phyloP scores from a whole-genome alignment of 163 green algal species.

The Scenedesmus sp. region DNA sequence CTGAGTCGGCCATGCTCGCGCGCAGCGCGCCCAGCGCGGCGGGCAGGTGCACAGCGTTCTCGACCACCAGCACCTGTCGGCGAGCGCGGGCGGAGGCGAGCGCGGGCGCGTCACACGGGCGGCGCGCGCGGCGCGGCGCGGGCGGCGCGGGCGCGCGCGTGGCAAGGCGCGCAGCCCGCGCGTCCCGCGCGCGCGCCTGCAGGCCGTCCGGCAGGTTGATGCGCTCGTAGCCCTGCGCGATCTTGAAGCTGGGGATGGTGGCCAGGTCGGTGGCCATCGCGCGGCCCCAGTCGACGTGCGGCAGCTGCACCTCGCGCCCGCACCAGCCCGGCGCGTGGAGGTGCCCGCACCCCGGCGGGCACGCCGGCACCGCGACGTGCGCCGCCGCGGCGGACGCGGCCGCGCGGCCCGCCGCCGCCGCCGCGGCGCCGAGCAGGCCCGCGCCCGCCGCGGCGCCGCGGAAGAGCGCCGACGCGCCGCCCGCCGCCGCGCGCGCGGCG shows the following conservation, averaged over 20 bases:
- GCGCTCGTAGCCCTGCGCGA: conserved; percentile 55
- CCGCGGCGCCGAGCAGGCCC: too few relatives aligned
- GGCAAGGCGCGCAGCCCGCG: conserved; percentile 4
- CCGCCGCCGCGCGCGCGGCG: too few relatives aligned
- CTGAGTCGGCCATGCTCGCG: conserved; percentile 60
- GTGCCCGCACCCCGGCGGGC: neutral
- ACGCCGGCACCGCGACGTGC: too few relatives aligned
- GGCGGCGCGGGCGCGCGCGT: neutral
- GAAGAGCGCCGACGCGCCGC: too few relatives aligned
- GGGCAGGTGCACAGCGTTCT: conserved; percentile 47
- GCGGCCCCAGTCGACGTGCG: conserved; percentile 45
- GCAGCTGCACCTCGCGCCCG: conserved; percentile 44
- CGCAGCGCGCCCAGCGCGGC: conserved; percentile 50
- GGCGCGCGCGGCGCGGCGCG: neutral
- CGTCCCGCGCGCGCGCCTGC: conserved; percentile 24
- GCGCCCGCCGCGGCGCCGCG: too few relatives aligned
- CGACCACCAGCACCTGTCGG: conserved; percentile 55
- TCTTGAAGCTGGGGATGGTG: neutral
- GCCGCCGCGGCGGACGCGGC: too few relatives aligned
- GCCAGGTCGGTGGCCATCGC: conserved; percentile 44
- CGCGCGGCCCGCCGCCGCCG: too few relatives aligned
- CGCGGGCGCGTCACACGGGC: too few relatives aligned
- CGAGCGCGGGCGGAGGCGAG: too few relatives aligned
- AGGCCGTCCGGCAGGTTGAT: conserved; percentile 23
- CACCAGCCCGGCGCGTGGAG: neutral